Conservation (phyloP, 371 early-diverging fungal species). For the Mucor saturninus region DNA sequence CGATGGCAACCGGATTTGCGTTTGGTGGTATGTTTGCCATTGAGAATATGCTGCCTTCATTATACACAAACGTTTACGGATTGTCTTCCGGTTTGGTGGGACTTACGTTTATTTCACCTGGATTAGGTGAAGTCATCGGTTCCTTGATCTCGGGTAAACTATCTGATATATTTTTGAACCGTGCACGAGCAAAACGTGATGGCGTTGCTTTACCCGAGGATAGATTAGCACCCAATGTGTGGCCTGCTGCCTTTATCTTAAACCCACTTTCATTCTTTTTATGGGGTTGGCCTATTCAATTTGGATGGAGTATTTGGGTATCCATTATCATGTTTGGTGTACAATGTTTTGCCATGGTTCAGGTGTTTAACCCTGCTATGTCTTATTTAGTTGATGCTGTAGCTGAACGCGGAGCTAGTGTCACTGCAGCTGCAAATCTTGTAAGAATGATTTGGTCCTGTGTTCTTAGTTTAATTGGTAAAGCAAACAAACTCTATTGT, state of each 20-base stretch:
- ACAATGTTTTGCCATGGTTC: slow-evolving; percentile 66
- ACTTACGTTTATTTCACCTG: slow-evolving; percentile 50
- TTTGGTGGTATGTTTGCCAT: slow-evolving; percentile 64
- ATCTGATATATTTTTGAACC: slow-evolving; percentile 54
- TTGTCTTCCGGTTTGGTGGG: slow-evolving; percentile 46
- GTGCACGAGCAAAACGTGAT: slow-evolving; percentile 47
- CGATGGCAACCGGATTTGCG: slow-evolving; percentile 59
- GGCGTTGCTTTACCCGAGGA: slow-evolving; percentile 61
- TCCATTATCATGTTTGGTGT: slow-evolving; percentile 62
- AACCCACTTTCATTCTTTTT: slow-evolving; percentile 60
- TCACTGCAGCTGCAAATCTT: slow-evolving; percentile 64
- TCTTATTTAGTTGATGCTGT: slow-evolving; percentile 63
- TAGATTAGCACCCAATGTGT: slow-evolving; percentile 58
- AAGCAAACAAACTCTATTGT: slow-evolving; percentile 3
- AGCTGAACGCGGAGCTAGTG: slow-evolving; percentile 62
- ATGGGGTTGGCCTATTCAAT: slow-evolving; percentile 64
- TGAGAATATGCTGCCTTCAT: slow-evolving; percentile 50
- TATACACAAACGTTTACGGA: slow-evolving; percentile 41
- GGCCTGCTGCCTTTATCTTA: slow-evolving; percentile 58
- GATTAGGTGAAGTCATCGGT: slow-evolving; percentile 61
- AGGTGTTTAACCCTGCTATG: slow-evolving; percentile 55
- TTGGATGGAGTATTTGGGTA: slow-evolving; percentile 54
- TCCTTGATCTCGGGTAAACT: slow-evolving; percentile 57
- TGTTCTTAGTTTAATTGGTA: slow-evolving; percentile 57
- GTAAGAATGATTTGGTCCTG: slow-evolving; percentile 62